A percentile compares a stretch with the other conserved stretches of the same genome.
phyloP scores from a whole-genome alignment of 2,329 filamentous ascomycete genomes.

The Knufia fluminis region DNA sequence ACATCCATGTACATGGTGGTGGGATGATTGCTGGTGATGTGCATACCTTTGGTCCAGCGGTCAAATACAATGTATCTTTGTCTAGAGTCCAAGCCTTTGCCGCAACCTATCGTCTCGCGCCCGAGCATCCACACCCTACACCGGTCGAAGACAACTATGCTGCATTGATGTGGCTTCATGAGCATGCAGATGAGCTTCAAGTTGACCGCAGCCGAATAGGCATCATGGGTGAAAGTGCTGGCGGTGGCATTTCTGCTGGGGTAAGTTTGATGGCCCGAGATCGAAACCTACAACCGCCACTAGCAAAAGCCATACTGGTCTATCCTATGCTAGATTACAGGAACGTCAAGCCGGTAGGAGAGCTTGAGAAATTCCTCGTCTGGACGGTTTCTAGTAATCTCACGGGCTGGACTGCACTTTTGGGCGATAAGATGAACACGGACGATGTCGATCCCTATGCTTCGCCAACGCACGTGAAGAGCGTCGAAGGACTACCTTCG shows the following conservation, averaged over 20 bases:
- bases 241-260: slow-evolving; percentile 35
- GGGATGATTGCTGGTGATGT: slow-evolving; percentile 22
- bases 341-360: slow-evolving; percentile 26
- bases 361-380: slow-evolving; percentile 27
- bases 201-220: slow-evolving; percentile 34
- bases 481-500: slow-evolving; percentile 33
- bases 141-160: slow-evolving; percentile 25
- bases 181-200: slow-evolving; percentile 32
- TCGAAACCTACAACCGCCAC: slow-evolving; percentile 23
- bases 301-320: slow-evolving; percentile 36
- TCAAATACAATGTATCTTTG: slow-evolving; percentile 15
- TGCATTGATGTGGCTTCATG: slow-evolving; percentile 30
- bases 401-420: slow-evolving; percentile 35
- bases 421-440: slow-evolving; percentile 25
- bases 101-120: slow-evolving; percentile 24
- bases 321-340: slow-evolving; percentile 43
- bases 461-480: slow-evolving; percentile 30
- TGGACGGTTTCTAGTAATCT: slow-evolving; percentile 34
- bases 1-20: slow-evolving; percentile 25
- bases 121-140: slow-evolving; percentile 22
- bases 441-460: slow-evolving; percentile 24
- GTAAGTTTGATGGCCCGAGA: slow-evolving; percentile 33
- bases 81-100: slow-evolving; percentile 23
- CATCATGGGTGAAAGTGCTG: slow-evolving; percentile 37
- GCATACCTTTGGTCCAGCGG: slow-evolving; percentile 11